Percentiles rank a stretch among this genome's conserved stretches.
phyloP scores from a whole-genome alignment of 1,284 basidiomycete species.

The Pseudozyma tsukubaensis region DNA sequence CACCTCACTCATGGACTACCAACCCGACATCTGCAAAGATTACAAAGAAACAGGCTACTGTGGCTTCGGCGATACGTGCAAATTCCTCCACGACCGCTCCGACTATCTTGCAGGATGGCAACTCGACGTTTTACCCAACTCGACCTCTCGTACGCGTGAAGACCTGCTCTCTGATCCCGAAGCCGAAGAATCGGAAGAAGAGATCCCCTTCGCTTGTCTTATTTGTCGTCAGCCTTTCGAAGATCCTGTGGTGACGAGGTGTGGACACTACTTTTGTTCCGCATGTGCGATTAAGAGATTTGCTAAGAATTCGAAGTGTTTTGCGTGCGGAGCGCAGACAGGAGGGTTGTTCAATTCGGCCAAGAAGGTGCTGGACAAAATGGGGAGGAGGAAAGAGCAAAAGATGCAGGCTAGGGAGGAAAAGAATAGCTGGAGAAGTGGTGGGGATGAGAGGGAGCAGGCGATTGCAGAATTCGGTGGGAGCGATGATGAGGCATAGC shows the following conservation, averaged over 20 bases:
- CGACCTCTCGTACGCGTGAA: conserved; percentile 21
- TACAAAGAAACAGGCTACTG: conserved; percentile 99
- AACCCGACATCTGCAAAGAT: conserved; percentile 98
- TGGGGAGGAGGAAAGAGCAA: conserved; percentile 64
- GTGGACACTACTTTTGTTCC: conserved; percentile 96
- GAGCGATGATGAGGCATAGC: conserved; percentile 15
- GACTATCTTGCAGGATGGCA: conserved; percentile 97
- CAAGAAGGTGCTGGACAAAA: conserved; percentile 82
- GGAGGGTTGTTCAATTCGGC: conserved; percentile 94
- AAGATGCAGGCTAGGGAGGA: conserved; percentile 41
- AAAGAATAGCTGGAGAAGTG: conserved; percentile 15
- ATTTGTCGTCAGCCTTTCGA: conserved; percentile 94
- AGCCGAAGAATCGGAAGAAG: conserved; percentile 75
- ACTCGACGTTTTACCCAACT: conserved; percentile 72
- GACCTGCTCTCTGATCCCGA: conserved; percentile 48
- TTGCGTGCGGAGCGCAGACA: conserved; percentile 91
- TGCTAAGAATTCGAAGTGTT: conserved; percentile 92
- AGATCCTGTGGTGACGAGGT: conserved; percentile 93
- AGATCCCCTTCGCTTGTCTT: conserved; percentile 95
- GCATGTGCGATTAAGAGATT: conserved; percentile 90
- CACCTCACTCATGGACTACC: conserved; percentile 96
- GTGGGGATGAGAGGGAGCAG: conserved; percentile 35
- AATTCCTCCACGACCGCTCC: conserved; percentile 73
- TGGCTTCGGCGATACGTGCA: conserved; percentile 98
- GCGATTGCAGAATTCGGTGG: conserved; percentile 33